Conservation (phyloP, 2,329 filamentous ascomycete genomes). For the Arachnomyces sp. region DNA sequence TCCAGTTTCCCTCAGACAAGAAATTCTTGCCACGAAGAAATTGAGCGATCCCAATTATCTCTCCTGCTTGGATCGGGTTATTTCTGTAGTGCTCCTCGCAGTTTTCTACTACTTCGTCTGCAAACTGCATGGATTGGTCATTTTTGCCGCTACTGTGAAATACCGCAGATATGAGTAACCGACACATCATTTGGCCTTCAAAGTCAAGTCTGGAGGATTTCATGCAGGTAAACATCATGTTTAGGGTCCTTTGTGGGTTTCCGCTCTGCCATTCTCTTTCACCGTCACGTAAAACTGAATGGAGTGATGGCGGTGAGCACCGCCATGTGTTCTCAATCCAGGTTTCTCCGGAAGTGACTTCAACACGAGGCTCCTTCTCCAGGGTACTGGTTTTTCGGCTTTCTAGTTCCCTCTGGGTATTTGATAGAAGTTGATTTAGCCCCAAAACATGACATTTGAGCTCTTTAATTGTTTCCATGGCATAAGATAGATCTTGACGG, state of each 20-base stretch:
- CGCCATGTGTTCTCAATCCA: slow-evolving; percentile 16
- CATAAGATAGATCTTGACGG: slow-evolving; percentile 4
- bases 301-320: slow-evolving; percentile 5
- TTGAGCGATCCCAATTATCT: slow-evolving; percentile 13
- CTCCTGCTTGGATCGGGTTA: neutral
- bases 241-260: slow-evolving; percentile 9
- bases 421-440: slow-evolving; percentile 10
- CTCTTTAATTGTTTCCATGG: slow-evolving; percentile 6
- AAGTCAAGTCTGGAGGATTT: slow-evolving; percentile 7
- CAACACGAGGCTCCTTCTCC: neutral
- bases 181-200: slow-evolving; percentile 10
- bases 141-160: slow-evolving; percentile 9
- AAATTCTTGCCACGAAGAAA: slow-evolving; percentile 16
- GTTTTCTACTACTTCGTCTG: slow-evolving; percentile 7
- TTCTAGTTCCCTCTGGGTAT: slow-evolving; percentile 2
- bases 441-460: slow-evolving; percentile 9
- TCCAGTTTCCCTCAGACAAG: slow-evolving; percentile 9
- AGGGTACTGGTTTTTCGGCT: too few relatives aligned
- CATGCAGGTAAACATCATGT: slow-evolving; percentile 5
- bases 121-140: slow-evolving; percentile 7
- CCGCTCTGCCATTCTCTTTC: slow-evolving; percentile 11
- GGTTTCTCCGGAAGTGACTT: neutral
- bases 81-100: slow-evolving; percentile 1
- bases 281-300: slow-evolving; percentile 8
- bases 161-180: slow-evolving; percentile 12